Conservation (phyloP, 345 rosid species). For the Brassica carinata region DNA sequence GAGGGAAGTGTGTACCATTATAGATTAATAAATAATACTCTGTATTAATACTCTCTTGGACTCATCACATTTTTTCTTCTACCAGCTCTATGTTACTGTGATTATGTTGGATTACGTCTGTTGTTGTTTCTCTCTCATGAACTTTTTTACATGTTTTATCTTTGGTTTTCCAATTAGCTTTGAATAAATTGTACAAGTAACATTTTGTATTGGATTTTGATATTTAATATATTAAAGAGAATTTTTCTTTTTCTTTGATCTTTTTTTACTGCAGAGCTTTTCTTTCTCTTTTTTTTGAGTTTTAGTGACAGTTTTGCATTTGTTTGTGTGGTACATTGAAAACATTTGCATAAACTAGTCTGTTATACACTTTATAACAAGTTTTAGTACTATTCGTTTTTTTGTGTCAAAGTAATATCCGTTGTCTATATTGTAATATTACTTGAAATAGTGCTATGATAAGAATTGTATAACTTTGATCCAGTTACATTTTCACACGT, state of each 20-base stretch:
- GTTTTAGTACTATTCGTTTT: no score
- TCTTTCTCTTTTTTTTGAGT: not conserved
- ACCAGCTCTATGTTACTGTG: slow-evolving; percentile 14
- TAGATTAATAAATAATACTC: slow-evolving; percentile 11
- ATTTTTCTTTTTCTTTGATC: not conserved
- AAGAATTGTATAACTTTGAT: not conserved
- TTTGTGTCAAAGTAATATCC: no score
- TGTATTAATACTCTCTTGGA: slow-evolving; percentile 5
- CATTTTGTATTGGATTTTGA: not conserved
- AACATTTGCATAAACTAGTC: not conserved
- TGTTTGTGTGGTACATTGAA: not conserved
- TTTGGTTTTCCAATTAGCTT: not conserved
- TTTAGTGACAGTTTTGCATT: not conserved
- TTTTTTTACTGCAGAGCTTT: not conserved
- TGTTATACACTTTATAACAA: not conserved
- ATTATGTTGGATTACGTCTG: slow-evolving; percentile 27
- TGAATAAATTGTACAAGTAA: slow-evolving; percentile 31
- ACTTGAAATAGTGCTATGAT: not conserved
- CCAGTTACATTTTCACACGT: not conserved
- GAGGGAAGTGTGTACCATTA: slow-evolving; percentile 33
- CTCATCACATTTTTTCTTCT: not conserved
- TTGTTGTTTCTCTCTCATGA: slow-evolving; percentile 22
- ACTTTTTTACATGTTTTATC: slow-evolving; percentile 19
- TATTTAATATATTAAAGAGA: not conserved
- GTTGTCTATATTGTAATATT: not conserved